Evolutionary conservation across 495 filamentous ascomycete species (phyloP).

Genomic region (Terfezia claveryi): DNA sequence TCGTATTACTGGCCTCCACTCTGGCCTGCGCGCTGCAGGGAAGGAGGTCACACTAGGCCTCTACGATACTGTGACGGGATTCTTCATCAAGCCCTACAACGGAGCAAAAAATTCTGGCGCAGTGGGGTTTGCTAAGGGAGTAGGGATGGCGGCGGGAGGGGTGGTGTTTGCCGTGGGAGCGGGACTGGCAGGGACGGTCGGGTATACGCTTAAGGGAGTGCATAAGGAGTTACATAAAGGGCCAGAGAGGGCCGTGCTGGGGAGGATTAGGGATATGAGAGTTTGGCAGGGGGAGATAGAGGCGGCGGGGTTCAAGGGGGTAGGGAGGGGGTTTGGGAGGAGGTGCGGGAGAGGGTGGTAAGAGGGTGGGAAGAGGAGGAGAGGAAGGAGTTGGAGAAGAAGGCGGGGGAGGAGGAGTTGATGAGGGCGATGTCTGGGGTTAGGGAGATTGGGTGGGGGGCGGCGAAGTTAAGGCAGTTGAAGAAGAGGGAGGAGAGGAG

Average conservation of each 20-base stretch:
- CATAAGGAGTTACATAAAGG: slow-evolving; percentile 29
- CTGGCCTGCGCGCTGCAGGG: slow-evolving; percentile 42
- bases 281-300: slow-evolving; percentile 16
- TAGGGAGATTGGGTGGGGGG: slow-evolving; percentile 6
- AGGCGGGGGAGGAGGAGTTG: slow-evolving; percentile 12
- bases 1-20: slow-evolving; percentile 44
- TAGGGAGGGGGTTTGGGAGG: slow-evolving; percentile 2
- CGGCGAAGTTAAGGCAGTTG: slow-evolving; percentile 6
- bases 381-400: not conserved
- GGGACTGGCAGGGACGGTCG: slow-evolving; percentile 39
- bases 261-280: slow-evolving; percentile 6
- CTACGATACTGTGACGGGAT: slow-evolving; percentile 48
- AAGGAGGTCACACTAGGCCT: slow-evolving; percentile 49
- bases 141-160: slow-evolving; percentile 55
- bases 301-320: slow-evolving; percentile 5
- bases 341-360: slow-evolving; percentile 5
- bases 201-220: slow-evolving; percentile 44
- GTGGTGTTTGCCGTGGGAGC: slow-evolving; percentile 48
- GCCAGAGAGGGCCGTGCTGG: slow-evolving; percentile 18
- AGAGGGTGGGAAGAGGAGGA: not conserved
- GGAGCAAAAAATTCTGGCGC: slow-evolving; percentile 38
- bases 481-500: slow-evolving; percentile 10
- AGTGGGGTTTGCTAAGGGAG: slow-evolving; percentile 38
- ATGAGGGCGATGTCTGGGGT: slow-evolving; percentile 12
- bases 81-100: slow-evolving; percentile 41